These are phyloP conservation scores for Rhodosporidiobolus sp. DNA, from an alignment of 768 basidiomycete genomes.

Conservation along the genomic window DNA sequence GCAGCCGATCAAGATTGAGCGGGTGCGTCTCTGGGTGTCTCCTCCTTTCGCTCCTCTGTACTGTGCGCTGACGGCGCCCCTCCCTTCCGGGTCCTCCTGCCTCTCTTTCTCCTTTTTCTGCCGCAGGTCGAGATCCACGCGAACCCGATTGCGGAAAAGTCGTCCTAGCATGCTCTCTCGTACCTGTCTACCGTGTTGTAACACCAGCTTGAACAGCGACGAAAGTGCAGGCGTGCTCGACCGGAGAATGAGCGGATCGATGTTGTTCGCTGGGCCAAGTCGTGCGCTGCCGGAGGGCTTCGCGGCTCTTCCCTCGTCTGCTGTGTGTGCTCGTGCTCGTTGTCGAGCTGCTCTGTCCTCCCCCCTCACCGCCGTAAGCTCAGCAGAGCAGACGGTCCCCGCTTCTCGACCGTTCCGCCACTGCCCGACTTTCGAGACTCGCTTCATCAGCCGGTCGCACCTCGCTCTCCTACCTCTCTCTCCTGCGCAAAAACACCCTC, in stretches of 20 bases:
- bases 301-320: too few species aligned
- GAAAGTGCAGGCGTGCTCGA: too few species aligned
- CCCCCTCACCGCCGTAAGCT: too few species aligned
- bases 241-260: too few species aligned
- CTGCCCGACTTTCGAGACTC: neutral
- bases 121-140: constrained; percentile 69
- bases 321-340: too few species aligned
- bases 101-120: neutral
- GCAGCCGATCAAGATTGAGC: constrained; percentile 74
- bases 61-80: neutral
- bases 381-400: too few species aligned
- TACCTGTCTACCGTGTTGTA: neutral
- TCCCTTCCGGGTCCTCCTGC: constrained; percentile 7
- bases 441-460: constrained; percentile 2
- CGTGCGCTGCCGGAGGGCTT: neutral
- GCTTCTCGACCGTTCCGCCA: too few species aligned
- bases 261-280: too few species aligned
- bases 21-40: constrained; percentile 56
- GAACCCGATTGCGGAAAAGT: constrained; percentile 80
- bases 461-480: neutral
- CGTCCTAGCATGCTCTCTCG: neutral
- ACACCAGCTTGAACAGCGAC: too few species aligned
- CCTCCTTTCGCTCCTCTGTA: neutral
- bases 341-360: too few species aligned
- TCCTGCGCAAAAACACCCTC: neutral